A percentile compares a stretch with the other conserved stretches of the same genome.
These are phyloP conservation scores for Papilionanthe hybrid DNA, from an alignment of 116 monocot genomes.

Conservation along the genomic window DNA sequence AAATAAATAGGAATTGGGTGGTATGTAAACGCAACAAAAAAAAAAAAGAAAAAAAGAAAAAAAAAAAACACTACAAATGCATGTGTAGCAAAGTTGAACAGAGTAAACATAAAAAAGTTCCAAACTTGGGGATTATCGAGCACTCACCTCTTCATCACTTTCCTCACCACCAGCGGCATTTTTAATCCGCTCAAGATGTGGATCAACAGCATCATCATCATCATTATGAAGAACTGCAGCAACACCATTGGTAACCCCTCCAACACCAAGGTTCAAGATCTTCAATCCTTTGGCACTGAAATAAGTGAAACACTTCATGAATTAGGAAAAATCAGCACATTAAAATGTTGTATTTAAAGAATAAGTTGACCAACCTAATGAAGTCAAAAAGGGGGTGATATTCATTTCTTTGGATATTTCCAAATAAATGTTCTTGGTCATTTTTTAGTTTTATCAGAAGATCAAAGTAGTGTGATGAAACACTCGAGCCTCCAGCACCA, in stretches of 20 bases:
- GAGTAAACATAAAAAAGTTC: neutral
- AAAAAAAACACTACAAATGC: neutral
- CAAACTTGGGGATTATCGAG: neutral
- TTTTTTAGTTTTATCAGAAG: conserved; percentile 90
- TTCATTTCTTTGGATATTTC: conserved; percentile 97
- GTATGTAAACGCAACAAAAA: no score
- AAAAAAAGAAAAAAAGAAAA: no score
- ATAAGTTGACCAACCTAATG: conserved; percentile 46
- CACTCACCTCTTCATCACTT: conserved; percentile 89
- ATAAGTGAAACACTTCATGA: neutral
- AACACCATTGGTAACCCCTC: conserved; percentile 57
- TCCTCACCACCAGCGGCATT: conserved; percentile 82
- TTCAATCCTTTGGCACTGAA: conserved; percentile 81
- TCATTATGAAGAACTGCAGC: conserved; percentile 59
- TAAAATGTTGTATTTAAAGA: neutral
- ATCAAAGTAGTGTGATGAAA: conserved; percentile 99
- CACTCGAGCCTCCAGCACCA: conserved; percentile 94
- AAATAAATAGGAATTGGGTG: no score
- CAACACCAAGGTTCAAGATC: conserved; percentile 86
- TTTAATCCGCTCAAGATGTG: conserved; percentile 84
- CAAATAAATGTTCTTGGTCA: conserved; percentile 93
- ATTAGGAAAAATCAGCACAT: conserved; percentile 3
- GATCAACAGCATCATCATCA: conserved; percentile 94
- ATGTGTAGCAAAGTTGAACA: neutral
- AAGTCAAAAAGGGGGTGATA: conserved; percentile 95